Conservation (phyloP, 208 protist species). For the Crithidia bombi region DNA sequence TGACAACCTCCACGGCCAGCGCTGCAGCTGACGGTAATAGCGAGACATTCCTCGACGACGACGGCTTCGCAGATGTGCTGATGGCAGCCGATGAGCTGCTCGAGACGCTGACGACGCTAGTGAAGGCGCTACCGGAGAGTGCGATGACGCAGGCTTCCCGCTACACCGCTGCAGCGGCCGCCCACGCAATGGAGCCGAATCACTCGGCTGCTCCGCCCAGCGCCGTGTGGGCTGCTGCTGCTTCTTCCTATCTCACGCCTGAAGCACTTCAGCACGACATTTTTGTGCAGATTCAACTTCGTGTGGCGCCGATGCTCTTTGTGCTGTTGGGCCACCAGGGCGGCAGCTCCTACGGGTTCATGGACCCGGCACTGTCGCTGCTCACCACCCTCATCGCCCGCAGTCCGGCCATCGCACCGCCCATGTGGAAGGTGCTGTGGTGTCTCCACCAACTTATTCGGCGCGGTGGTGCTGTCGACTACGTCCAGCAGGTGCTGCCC, state of each 20-base stretch:
- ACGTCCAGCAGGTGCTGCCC: slow-evolving; percentile 85
- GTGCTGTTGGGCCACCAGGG: slow-evolving; percentile 65
- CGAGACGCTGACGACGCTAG: slow-evolving; percentile 79
- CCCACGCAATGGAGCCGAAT: slow-evolving; percentile 8
- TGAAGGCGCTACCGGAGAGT: slow-evolving; percentile 65
- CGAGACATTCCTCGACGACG: slow-evolving; percentile 45
- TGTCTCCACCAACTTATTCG: slow-evolving; percentile 70
- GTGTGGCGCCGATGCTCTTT: slow-evolving; percentile 75
- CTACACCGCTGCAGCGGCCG: slow-evolving; percentile 11
- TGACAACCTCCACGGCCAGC: not conserved
- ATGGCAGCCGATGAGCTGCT: slow-evolving; percentile 86
- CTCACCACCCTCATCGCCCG: slow-evolving; percentile 85
- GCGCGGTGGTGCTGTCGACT: slow-evolving; percentile 79
- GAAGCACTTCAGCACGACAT: slow-evolving; percentile 43
- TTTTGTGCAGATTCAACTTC: slow-evolving; percentile 68
- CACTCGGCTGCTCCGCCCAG: slow-evolving; percentile 4
- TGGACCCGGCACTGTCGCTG: slow-evolving; percentile 85
- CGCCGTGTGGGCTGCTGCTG: not conserved
- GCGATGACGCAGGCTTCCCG: slow-evolving; percentile 10
- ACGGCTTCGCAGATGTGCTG: slow-evolving; percentile 62
- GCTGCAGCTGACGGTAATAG: not conserved
- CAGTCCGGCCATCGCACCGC: slow-evolving; percentile 63
- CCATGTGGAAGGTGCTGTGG: slow-evolving; percentile 71
- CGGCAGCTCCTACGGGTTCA: slow-evolving; percentile 82
- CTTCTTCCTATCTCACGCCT: not conserved